Conservation (phyloP, 306 rosid species). For the Prunus mongolica region DNA sequence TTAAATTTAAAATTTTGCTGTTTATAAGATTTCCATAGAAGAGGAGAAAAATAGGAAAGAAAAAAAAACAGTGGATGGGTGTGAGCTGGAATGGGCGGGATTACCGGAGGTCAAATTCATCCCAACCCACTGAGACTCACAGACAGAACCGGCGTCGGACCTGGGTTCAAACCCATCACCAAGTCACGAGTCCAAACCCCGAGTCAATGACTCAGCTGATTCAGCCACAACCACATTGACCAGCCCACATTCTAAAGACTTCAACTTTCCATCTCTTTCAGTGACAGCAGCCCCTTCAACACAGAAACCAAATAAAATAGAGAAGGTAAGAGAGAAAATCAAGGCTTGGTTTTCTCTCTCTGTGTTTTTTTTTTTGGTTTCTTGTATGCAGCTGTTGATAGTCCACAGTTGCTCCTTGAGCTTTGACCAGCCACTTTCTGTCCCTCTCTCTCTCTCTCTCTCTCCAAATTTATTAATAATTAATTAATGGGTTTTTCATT, state of each 20-base stretch:
- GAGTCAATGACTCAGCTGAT: background rate
- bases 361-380: background rate
- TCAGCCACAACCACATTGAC: background rate
- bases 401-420: slow-evolving; percentile 6
- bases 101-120: slow-evolving; percentile 41
- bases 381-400: background rate
- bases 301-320: background rate
- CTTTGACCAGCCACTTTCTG: slow-evolving; percentile 13
- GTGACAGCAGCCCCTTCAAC: background rate
- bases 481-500: background rate
- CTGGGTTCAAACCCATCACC: background rate
- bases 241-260: background rate
- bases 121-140: background rate
- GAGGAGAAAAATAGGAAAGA: background rate
- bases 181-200: background rate
- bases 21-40: background rate
- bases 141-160: slow-evolving; percentile 35
- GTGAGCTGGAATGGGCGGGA: slow-evolving; percentile 51
- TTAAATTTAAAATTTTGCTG: background rate
- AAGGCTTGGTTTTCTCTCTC: background rate
- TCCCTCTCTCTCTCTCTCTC: background rate
- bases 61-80: background rate
- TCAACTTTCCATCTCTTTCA: slow-evolving; percentile 10
- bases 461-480: slow-evolving; percentile 8
- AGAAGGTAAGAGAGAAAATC: background rate